Conservation (phyloP, 2,329 filamentous ascomycete species). For the Colletotrichum sp. region DNA sequence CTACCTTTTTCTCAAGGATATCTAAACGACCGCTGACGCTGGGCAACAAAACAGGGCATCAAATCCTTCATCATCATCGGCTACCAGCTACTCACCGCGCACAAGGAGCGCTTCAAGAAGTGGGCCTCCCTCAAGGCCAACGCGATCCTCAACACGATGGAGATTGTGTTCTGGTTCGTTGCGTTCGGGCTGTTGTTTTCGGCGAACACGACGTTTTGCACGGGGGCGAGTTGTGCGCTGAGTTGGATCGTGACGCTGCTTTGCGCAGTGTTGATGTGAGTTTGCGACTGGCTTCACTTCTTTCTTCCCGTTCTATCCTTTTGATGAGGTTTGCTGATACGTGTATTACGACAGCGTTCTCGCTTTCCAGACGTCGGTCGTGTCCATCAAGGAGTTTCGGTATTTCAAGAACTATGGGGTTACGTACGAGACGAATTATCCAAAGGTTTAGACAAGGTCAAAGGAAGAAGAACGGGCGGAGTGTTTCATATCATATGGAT, state of each 20-base stretch:
- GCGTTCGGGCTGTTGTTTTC: not conserved
- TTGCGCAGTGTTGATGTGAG: constrained; percentile 8
- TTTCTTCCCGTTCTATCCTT: not conserved
- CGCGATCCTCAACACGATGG: constrained; percentile 42
- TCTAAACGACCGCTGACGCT: not conserved
- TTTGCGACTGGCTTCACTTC: not conserved
- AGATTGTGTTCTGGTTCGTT: constrained; percentile 43
- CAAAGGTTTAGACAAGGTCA: not conserved
- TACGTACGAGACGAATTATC: not conserved
- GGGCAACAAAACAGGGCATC: constrained; percentile 23
- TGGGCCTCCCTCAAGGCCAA: constrained; percentile 45
- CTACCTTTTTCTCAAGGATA: no score
- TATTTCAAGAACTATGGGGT: constrained; percentile 8
- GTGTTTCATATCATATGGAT: not conserved
- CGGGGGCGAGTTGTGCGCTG: constrained; percentile 13
- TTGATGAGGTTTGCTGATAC: not conserved
- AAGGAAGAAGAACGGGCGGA: not conserved
- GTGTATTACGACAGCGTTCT: not conserved
- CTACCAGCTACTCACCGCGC: constrained; percentile 43
- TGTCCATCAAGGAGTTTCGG: not conserved
- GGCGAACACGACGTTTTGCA: constrained; percentile 10
- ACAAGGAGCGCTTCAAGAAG: constrained; percentile 32
- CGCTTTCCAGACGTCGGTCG: constrained; percentile 6
- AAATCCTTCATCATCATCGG: constrained; percentile 44
- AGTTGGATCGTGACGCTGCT: constrained; percentile 12